Percentiles rank a stretch among this genome's conserved stretches.
These are phyloP conservation scores for Penicillium silybi DNA, from an alignment of 495 filamentous ascomycete species.

Conservation along the genomic window DNA sequence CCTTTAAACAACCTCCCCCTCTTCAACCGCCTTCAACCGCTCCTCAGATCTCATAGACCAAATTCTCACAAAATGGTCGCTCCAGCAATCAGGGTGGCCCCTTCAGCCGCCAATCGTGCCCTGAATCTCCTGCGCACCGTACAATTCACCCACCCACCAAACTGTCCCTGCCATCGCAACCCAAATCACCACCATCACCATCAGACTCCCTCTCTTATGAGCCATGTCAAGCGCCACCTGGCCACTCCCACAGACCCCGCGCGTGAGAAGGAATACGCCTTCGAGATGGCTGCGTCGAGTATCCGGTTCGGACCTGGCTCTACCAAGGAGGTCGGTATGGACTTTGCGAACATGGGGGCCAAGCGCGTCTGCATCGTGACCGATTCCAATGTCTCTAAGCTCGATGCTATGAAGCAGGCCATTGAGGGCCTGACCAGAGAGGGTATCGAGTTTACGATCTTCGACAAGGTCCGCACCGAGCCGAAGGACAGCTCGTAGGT, in stretches of 20 bases:
- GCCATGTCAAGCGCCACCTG: slow-evolving; percentile 55
- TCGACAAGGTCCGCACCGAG: slow-evolving; percentile 72
- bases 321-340: slow-evolving; percentile 99
- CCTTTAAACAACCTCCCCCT: background rate
- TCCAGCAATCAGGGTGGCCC: slow-evolving; percentile 56
- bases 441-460: slow-evolving; percentile 77
- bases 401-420: slow-evolving; percentile 83
- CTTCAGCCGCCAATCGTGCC: slow-evolving; percentile 72
- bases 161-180: slow-evolving; percentile 90
- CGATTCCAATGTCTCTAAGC: slow-evolving; percentile 69
- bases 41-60: background rate
- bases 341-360: slow-evolving; percentile 84
- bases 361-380: slow-evolving; percentile 89
- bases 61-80: slow-evolving; percentile 35
- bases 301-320: slow-evolving; percentile 91
- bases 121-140: slow-evolving; percentile 79
- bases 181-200: slow-evolving; percentile 70
- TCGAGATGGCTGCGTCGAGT: slow-evolving; percentile 91
- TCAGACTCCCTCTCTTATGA: slow-evolving; percentile 49
- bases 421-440: slow-evolving; percentile 70
- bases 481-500: slow-evolving; percentile 88
- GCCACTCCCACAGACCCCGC: slow-evolving; percentile 70
- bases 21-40: too few relatives aligned
- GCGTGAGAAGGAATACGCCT: slow-evolving; percentile 91
- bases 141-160: slow-evolving; percentile 84